Percentiles rank a stretch among this genome's conserved stretches.
Conservation (phyloP, 1,139 yeast species). For the Chernovozyma sophiae-reginae region DNA sequence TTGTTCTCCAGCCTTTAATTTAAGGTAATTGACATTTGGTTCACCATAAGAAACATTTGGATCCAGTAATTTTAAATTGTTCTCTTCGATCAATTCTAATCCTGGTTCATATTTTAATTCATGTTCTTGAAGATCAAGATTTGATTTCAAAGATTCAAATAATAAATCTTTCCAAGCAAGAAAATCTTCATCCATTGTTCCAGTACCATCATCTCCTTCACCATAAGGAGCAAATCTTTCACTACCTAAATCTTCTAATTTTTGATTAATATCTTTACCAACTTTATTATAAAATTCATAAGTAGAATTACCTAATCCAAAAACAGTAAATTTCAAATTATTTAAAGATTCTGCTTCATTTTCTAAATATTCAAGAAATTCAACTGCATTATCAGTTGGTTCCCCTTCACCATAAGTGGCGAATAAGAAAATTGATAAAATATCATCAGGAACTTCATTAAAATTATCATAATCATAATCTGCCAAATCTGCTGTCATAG, state of each 20-base stretch:
- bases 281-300: conserved; percentile 88
- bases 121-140: conserved; percentile 67
- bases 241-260: conserved; percentile 63
- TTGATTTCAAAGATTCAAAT: conserved; percentile 61
- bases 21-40: conserved; percentile 61
- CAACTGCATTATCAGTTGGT: conserved; percentile 89
- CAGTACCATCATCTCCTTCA: conserved; percentile 92
- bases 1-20: conserved; percentile 35
- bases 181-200: conserved; percentile 93
- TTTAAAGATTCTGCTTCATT: conserved; percentile 58
- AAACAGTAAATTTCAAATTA: conserved; percentile 66
- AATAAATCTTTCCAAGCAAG: conserved; percentile 86
- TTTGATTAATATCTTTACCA: conserved; percentile 53
- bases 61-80: conserved; percentile 26
- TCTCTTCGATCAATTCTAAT: conserved; percentile 43
- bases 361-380: conserved; percentile 60
- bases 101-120: conserved; percentile 78
- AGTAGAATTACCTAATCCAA: conserved; percentile 91
- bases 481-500: conserved; percentile 86
- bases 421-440: conserved; percentile 66
- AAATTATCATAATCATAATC: conserved; percentile 79
- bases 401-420: conserved; percentile 99
- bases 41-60: conserved; percentile 73
- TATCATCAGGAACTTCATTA: conserved; percentile 46
- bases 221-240: conserved; percentile 69